Evolutionary conservation across 805 yeast genomes (phyloP), one percentile per base, ranked within the genome.

Genomic region (Yarrowia yakushimensis): DNA sequence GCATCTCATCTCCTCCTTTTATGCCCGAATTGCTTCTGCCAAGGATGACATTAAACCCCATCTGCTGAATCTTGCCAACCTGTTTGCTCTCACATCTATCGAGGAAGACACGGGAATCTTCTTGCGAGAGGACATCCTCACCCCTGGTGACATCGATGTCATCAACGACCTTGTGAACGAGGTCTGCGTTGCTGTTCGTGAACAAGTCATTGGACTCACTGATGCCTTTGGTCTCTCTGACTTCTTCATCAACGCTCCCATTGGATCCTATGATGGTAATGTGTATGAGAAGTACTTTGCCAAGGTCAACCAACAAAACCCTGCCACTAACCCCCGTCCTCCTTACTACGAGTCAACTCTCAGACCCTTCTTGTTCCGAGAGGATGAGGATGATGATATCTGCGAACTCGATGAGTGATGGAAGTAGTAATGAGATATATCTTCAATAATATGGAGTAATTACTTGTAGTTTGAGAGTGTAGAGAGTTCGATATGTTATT

Each of bases 171-270:
- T 78, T 60, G 78, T 82, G 60, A 79, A 79, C 41, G 72, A 71
- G 50, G 71, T 85, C 65, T 75, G 87, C 66, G 73, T 77, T 20
- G 76, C 75, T 27, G 70, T 86, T 39, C 78, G 96, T 72, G 81
- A 82, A 25, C 83, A 85, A 68, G 87, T 86, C 57, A 82, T 88
- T 71, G 86, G 87, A 0, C 78, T 88, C 69, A 87, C 94, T 3
- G 97, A 90, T 74, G 80, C 93, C 0, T 90, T 90, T 78, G 83
- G 85, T 72, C 80, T 86, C 64, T 83, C 89, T 37, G 96, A 90
- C 75, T 85, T 80, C 70, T 81, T 87, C 75, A 80, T 90, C 69
- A 88, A 89, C 72, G 85, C 96, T 0, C 85, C 92, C 4, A 80
- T 90, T 62, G 97, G 97, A 43, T 81, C 79, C 63, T 86, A 81